Percentiles rank a stretch among this genome's conserved stretches.
phyloP scores from a whole-genome alignment of 2,329 filamentous ascomycete genomes.

The Podosphaera leucotricha region DNA sequence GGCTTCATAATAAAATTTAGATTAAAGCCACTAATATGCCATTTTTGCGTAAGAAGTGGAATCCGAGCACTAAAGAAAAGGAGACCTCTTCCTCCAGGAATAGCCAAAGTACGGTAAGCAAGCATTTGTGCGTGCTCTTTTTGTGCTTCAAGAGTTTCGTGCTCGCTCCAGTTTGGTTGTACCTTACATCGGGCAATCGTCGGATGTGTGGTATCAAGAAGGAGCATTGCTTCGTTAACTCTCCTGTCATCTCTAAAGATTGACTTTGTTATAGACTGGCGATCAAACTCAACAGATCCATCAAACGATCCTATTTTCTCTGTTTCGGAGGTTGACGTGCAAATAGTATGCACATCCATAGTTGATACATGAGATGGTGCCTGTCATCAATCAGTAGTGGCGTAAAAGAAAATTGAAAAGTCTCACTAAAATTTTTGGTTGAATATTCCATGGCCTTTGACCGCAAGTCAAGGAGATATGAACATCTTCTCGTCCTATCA shows the following conservation, averaged over 20 bases:
- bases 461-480: constrained; percentile 35
- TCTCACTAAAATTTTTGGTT: constrained; percentile 12
- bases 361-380: constrained; percentile 39
- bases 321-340: constrained; percentile 35
- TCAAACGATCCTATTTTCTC: constrained; percentile 38
- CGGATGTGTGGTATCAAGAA: constrained; percentile 68
- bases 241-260: constrained; percentile 84
- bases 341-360: constrained; percentile 60
- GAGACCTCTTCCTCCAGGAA: constrained; percentile 68
- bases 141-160: constrained; percentile 73
- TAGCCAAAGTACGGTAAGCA: constrained; percentile 67
- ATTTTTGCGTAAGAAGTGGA: constrained; percentile 79
- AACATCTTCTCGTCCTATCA: constrained; percentile 67
- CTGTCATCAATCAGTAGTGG: constrained; percentile 15
- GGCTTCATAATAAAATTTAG: constrained; percentile 81
- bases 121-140: constrained; percentile 74
- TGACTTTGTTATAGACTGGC: constrained; percentile 58
- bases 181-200: constrained; percentile 56
- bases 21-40: constrained; percentile 74
- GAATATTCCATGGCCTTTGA: constrained; percentile 14
- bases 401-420: neutral
- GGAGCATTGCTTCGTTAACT: constrained; percentile 58
- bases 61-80: constrained; percentile 71
- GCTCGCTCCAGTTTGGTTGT: constrained; percentile 58
- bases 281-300: constrained; percentile 61